These are phyloP conservation scores for Forsythia suspensa DNA, from an alignment of 257 asterid species.

Conservation along the genomic window DNA sequence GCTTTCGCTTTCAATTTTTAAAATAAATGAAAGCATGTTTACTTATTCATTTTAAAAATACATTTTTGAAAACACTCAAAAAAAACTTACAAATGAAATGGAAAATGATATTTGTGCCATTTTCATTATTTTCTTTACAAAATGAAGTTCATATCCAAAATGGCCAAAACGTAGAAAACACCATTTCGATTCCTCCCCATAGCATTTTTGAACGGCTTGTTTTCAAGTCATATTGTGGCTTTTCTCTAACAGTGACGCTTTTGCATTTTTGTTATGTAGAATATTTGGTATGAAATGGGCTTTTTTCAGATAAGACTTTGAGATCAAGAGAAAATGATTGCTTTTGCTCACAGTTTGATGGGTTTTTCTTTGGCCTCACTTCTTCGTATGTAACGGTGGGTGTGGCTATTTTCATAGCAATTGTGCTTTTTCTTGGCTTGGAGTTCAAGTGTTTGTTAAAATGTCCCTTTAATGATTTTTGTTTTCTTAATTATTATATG, in stretches of 20 bases:
- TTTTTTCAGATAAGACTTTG: neutral
- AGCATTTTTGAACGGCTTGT: neutral
- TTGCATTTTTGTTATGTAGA: constrained; percentile 18
- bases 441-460: constrained; percentile 44
- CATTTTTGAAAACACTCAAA: too few species aligned
- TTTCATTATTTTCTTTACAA: too few species aligned
- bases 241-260: constrained; percentile 29
- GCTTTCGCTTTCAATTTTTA: too few species aligned
- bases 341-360: constrained; percentile 27
- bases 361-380: constrained; percentile 44
- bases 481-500: constrained; percentile 19
- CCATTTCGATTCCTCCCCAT: too few species aligned
- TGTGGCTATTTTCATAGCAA: constrained; percentile 27
- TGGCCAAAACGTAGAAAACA: too few species aligned
- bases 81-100: too few species aligned
- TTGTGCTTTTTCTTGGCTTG: constrained; percentile 38
- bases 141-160: too few species aligned
- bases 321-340: constrained; percentile 36
- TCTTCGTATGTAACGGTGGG: constrained; percentile 44
- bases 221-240: constrained; percentile 14
- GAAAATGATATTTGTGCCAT: too few species aligned
- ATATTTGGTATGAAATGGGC: constrained; percentile 34
- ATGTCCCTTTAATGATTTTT: constrained; percentile 27
- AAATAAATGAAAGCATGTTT: too few species aligned
- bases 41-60: too few species aligned